Evolutionary conservation across 805 yeast genomes (phyloP).

Genomic region (Kodamaea restingae): DNA sequence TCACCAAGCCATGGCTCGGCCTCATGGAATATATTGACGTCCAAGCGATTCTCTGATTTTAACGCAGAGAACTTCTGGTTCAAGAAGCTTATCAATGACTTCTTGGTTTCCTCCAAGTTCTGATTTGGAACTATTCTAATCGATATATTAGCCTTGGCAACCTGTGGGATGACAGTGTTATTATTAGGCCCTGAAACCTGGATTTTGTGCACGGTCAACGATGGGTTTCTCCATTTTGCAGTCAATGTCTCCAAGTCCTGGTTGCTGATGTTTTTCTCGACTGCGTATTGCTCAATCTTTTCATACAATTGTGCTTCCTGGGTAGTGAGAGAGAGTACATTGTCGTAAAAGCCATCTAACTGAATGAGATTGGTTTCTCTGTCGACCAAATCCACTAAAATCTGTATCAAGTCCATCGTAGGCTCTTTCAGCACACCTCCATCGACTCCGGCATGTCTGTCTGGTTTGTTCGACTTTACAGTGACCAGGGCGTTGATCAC

Average conservation of each 20-base stretch:
- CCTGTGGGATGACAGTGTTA: conserved; percentile 82
- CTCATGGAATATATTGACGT: conserved; percentile 64
- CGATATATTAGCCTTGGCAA: conserved; percentile 72
- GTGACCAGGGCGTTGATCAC: conserved; percentile 76
- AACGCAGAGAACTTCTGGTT: conserved; percentile 43
- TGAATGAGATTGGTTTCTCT: conserved; percentile 39
- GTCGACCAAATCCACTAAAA: conserved; percentile 63
- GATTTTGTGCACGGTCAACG: conserved; percentile 79
- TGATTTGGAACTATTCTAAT: conserved; percentile 90
- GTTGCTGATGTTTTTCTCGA: conserved; percentile 30
- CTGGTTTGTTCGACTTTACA: conserved; percentile 71
- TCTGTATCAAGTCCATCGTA: conserved; percentile 73
- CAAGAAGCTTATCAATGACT: conserved; percentile 45
- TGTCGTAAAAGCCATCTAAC: conserved; percentile 68
- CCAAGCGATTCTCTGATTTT: conserved; percentile 57
- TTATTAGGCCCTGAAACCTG: conserved; percentile 88
- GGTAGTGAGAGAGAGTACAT: conserved; percentile 54
- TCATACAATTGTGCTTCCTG: conserved; percentile 61
- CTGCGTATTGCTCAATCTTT: conserved; percentile 45
- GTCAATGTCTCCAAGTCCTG: conserved; percentile 48
- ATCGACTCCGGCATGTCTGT: conserved; percentile 93
- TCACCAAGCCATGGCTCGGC: conserved; percentile 98
- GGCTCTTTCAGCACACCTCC: conserved; percentile 93
- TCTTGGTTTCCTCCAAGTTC: conserved; percentile 55
- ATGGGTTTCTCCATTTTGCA: conserved; percentile 86